These are phyloP conservation scores for Leishmania martiniquensis DNA, from an alignment of 208 protist genomes.

Conservation along the genomic window DNA sequence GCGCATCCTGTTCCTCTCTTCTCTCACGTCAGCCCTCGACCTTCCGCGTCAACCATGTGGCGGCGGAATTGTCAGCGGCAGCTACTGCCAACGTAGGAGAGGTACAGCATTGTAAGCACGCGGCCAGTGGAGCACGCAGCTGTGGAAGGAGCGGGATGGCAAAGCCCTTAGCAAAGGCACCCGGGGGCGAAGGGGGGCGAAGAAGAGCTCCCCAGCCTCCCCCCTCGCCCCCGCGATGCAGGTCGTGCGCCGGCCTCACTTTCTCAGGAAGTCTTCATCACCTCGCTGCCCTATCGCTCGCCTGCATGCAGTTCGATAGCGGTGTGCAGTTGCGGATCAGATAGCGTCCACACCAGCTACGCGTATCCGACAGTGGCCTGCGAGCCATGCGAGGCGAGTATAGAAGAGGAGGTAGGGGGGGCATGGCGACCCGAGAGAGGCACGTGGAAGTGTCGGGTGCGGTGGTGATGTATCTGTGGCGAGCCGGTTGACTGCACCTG, in stretches of 20 bases:
- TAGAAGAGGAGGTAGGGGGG: too few relatives aligned
- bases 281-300: background rate
- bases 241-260: background rate
- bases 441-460: too few relatives aligned
- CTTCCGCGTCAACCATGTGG: background rate
- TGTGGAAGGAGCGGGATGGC: background rate
- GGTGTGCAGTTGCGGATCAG: background rate
- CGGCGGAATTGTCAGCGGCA: background rate
- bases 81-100: background rate
- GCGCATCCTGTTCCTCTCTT: background rate
- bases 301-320: background rate
- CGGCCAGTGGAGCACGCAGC: background rate
- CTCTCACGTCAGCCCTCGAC: background rate
- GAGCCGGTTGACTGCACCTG: too few relatives aligned
- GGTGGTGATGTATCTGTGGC: too few relatives aligned
- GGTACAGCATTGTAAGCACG: background rate
- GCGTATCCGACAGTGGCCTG: background rate
- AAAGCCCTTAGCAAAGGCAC: background rate
- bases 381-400: background rate
- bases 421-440: too few relatives aligned
- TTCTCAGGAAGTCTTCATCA: background rate
- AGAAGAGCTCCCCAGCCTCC: background rate
- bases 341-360: background rate
- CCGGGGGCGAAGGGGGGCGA: background rate
- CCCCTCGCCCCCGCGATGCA: background rate